A percentile compares a stretch with the other conserved stretches of the same genome.
Evolutionary conservation across 352 stramenopile genomes (phyloP).

Genomic region (Phytophthora melonis): DNA sequence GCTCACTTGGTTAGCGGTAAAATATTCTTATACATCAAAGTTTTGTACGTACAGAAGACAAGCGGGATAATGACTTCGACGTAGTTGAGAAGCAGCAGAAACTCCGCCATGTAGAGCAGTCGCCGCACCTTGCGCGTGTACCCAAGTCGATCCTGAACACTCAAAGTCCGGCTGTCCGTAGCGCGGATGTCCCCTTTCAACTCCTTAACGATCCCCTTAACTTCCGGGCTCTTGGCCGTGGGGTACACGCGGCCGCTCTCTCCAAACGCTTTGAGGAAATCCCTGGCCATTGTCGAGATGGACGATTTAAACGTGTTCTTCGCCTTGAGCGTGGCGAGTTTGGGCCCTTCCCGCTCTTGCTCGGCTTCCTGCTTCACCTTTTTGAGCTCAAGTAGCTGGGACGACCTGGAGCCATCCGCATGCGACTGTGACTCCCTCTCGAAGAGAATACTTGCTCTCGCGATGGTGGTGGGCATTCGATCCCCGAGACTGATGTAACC

Average conservation of each 20-base stretch:
- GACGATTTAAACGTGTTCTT: neutral
- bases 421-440: constrained; percentile 1
- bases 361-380: neutral
- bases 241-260: neutral
- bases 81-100: constrained; percentile 25
- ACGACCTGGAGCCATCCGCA: neutral
- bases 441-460: neutral
- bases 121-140: constrained; percentile 5
- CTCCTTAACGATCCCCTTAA: neutral
- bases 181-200: neutral
- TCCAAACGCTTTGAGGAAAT: neutral
- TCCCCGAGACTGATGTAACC: neutral
- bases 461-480: neutral
- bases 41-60: constrained; percentile 17
- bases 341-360: neutral
- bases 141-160: neutral
- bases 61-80: constrained; percentile 26
- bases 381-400: neutral
- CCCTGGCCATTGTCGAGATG: neutral
- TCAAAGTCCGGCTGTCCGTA: neutral
- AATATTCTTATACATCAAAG: neutral
- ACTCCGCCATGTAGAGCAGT: constrained; percentile 27
- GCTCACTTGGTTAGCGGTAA: neutral
- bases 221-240: neutral
- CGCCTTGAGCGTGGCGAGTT: neutral